Evolutionary conservation across 306 rosid species (phyloP), one percentile per base, ranked within the genome.

Genomic region (Dryas alaskensis): DNA sequence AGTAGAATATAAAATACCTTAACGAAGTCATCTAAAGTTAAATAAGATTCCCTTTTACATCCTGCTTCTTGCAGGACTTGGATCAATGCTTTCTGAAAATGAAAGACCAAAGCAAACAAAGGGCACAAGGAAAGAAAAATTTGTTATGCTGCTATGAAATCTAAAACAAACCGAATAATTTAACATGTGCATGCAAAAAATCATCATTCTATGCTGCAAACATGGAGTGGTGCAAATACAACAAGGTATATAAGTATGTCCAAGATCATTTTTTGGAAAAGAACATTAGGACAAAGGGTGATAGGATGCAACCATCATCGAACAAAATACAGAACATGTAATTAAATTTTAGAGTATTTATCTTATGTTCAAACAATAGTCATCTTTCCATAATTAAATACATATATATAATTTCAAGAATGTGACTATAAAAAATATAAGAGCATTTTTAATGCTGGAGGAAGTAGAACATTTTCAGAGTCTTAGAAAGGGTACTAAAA

Each of bases 11-110:
- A 69, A 68, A n/a, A n/a, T 53, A 90, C 97, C 98, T 87, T 89
- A 55, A 79, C 42, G 84, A 91, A 91, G 85, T 89, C 97, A 46
- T 84, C 88, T 77, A 88, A 76, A 65, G 83, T 79, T 72, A 94
- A 86, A 81, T 70, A 81, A 54, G 91, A 86, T 53, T 81, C 91
- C 81, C 83, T 84, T 39, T 87, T 61, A 88, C 86, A 91, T 61
- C 97, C 98, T n/a, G 92, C 90, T 83, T 94, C 98, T 67, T 73
- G 71, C 42, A 91, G 82, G 77, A 94, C 88, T 73, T 81, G 87
- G 72, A 74, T 76, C 79, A 94, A 82, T 37, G 84, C 92, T 83
- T 84, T 76, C 98, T 89, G 88, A 75, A 79, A 74, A 74, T 60
- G 60, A 69, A 73, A 86, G 46, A 77, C 57, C 46, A 62, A 51